A percentile compares a stretch with the other conserved stretches of the same genome.
These are phyloP conservation scores for Dioscorea zingiberensis DNA, from an alignment of 106 monocot species.

Conservation along the genomic window DNA sequence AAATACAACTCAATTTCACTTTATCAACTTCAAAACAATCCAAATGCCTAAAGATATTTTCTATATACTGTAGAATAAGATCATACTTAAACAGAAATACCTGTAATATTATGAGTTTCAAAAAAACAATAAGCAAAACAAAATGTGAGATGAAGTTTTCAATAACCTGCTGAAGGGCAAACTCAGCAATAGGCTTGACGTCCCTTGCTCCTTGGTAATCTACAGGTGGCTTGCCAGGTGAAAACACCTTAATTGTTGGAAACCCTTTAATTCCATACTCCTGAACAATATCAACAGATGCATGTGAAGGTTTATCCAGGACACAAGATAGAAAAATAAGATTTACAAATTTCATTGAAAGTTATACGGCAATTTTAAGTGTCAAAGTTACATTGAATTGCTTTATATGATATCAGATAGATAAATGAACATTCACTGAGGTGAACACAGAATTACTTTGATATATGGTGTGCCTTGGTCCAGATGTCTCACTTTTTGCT, in stretches of 20 bases:
- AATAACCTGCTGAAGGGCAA: constrained; percentile 80
- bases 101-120: neutral
- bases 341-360: neutral
- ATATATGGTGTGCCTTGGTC: too few species aligned
- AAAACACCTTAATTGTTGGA: constrained; percentile 92
- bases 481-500: too few species aligned
- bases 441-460: neutral
- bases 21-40: too few species aligned
- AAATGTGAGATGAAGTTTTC: neutral
- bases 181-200: constrained; percentile 93
- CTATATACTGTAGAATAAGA: neutral
- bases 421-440: neutral
- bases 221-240: constrained; percentile 85
- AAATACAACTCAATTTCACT: neutral
- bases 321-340: neutral
- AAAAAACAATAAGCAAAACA: neutral
- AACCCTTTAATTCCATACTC: constrained; percentile 94
- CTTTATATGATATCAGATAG: neutral
- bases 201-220: constrained; percentile 99
- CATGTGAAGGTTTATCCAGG: neutral
- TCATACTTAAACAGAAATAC: neutral
- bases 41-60: neutral
- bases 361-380: neutral
- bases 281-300: constrained; percentile 20
- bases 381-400: neutral